Conservation (phyloP, 768 basidiomycete genomes). For the Kwoniella sp. region DNA sequence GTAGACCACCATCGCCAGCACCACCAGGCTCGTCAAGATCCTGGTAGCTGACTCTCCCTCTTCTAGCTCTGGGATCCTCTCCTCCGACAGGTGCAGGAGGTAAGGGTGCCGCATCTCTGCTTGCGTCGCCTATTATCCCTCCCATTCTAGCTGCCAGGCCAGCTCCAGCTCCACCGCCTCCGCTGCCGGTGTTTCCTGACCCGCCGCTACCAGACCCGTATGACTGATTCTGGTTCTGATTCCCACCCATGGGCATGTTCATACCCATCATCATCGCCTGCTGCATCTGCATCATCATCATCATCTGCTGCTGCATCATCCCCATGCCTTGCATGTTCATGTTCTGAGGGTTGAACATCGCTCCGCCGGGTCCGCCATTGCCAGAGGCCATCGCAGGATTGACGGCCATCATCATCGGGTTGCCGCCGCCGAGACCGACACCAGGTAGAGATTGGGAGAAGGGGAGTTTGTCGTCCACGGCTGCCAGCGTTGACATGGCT, state of each 20-base stretch:
- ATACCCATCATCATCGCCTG: conserved; percentile 53
- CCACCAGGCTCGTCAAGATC: conserved; percentile 92
- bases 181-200: conserved; percentile 50
- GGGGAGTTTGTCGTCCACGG: conserved; percentile 55
- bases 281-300: conserved; percentile 54
- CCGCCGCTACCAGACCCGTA: conserved; percentile 4
- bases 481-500: conserved; percentile 43
- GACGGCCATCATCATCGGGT: conserved; percentile 12
- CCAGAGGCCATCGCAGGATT: conserved; percentile 7
- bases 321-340: conserved; percentile 13
- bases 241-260: conserved; percentile 13
- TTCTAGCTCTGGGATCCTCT: conserved; percentile 85
- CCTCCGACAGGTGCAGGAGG: conserved; percentile 84
- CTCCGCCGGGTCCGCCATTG: neutral
- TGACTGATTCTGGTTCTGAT: neutral
- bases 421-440: neutral
- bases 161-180: conserved; percentile 64
- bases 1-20: conserved; percentile 60
- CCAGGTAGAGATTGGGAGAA: conserved; percentile 6
- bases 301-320: conserved; percentile 48
- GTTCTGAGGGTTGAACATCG: conserved; percentile 2
- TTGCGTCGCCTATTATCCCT: conserved; percentile 61
- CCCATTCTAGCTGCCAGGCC: conserved; percentile 78
- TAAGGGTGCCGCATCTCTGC: conserved; percentile 59
- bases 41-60: conserved; percentile 87